Evolutionary conservation across 257 asterid genomes (phyloP).

Genomic region (Gentiana dahurica): DNA sequence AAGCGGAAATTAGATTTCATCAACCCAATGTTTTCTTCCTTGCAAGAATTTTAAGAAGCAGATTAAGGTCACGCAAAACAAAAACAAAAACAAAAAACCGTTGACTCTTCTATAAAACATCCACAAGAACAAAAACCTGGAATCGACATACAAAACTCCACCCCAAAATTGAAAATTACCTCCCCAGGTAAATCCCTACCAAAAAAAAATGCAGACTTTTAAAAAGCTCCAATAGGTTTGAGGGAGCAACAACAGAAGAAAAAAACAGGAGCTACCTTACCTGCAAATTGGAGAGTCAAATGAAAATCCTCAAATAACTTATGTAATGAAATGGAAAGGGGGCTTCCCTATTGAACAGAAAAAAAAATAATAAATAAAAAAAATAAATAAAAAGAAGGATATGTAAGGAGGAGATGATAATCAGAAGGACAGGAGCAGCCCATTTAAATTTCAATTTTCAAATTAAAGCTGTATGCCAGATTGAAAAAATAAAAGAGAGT

Average conservation of each 20-base stretch:
- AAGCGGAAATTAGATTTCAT: too few relatives aligned
- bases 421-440: neutral
- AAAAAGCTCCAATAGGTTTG: too few relatives aligned
- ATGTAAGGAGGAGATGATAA: neutral
- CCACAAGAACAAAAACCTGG: conserved; percentile 1
- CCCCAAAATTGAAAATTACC: neutral
- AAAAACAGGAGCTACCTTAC: neutral
- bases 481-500: neutral
- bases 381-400: neutral
- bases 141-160: neutral
- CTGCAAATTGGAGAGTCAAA: conserved; percentile 2
- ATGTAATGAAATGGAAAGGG: too few relatives aligned
- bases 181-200: too few relatives aligned
- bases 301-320: conserved; percentile 2
- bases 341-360: neutral
- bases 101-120: neutral
- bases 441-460: conserved; percentile 1
- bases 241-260: too few relatives aligned
- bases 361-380: too few relatives aligned
- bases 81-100: neutral
- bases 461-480: conserved; percentile 10
- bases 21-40: too few relatives aligned
- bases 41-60: too few relatives aligned
- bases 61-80: neutral
- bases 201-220: too few relatives aligned